phyloP scores from a whole-genome alignment of 2,329 filamentous ascomycete genomes.

The Magnaporthiopsis incrustans region DNA sequence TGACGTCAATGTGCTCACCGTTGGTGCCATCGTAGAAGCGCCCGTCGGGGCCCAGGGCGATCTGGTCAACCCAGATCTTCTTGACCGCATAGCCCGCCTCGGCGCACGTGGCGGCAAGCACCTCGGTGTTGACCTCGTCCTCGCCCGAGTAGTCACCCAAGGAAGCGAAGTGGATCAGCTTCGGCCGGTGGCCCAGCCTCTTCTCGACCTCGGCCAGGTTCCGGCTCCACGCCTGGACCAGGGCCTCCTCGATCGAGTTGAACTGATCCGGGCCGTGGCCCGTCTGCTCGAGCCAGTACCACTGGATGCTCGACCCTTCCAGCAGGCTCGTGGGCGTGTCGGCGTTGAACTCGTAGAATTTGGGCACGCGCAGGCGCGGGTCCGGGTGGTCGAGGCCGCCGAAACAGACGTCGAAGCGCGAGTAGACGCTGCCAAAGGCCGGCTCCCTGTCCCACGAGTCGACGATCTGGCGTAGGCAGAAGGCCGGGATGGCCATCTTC shows the following conservation, averaged over 20 bases:
- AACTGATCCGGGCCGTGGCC: constrained; percentile 1
- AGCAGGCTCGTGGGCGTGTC: constrained; percentile 1
- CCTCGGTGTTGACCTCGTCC: constrained; percentile 2
- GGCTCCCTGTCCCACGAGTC: constrained; percentile 1
- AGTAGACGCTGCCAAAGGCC: constrained; percentile 3
- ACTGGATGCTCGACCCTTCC: background rate
- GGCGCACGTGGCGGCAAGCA: background rate
- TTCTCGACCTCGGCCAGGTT: background rate
- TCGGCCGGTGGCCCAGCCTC: background rate
- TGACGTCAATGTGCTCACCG: background rate
- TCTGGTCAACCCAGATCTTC: background rate
- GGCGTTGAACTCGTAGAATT: constrained; percentile 3
- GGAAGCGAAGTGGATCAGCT: constrained; percentile 1
- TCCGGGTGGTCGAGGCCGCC: constrained; percentile 1
- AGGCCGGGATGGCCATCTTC: constrained; percentile 4
- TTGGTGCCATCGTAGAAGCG: background rate
- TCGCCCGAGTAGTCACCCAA: background rate
- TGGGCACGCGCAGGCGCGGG: constrained; percentile 3
- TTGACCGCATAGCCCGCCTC: background rate
- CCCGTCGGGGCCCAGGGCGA: background rate
- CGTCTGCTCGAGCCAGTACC: constrained; percentile 5
- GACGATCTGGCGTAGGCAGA: background rate
- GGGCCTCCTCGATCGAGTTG: background rate
- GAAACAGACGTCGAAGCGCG: constrained; percentile 3
- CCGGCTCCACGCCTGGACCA: background rate